These are phyloP conservation scores for Picocystis salinarum DNA, from an alignment of 139 green algal genomes.

Conservation along the genomic window DNA sequence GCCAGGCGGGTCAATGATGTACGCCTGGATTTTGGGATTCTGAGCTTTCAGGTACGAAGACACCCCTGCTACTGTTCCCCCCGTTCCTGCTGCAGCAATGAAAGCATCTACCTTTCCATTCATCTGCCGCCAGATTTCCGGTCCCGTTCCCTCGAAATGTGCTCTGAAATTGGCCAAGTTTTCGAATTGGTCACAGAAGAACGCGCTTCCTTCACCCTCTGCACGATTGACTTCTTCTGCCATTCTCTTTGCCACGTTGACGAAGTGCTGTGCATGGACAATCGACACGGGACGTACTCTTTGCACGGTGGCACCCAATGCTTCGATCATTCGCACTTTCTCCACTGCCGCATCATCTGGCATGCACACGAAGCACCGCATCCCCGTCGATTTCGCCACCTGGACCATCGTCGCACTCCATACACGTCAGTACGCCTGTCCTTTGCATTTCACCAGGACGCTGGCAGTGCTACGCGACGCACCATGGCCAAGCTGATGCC, in stretches of 20 bases:
- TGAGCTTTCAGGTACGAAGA: slow-evolving; percentile 37
- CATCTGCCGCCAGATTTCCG: slow-evolving; percentile 73
- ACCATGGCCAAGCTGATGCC: slow-evolving; percentile 63
- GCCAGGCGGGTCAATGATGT: slow-evolving; percentile 71
- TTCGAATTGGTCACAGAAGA: slow-evolving; percentile 95
- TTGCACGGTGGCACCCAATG: slow-evolving; percentile 49
- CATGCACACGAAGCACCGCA: slow-evolving; percentile 62
- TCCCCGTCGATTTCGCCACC: too few species aligned
- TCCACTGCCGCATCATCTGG: slow-evolving; percentile 77
- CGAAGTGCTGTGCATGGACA: slow-evolving; percentile 74
- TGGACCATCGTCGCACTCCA: too few species aligned
- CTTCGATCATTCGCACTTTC: slow-evolving; percentile 51
- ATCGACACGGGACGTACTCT: slow-evolving; percentile 79
- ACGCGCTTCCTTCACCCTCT: slow-evolving; percentile 7
- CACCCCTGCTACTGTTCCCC: slow-evolving; percentile 81
- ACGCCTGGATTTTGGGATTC: slow-evolving; percentile 20
- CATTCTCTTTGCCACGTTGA: slow-evolving; percentile 45
- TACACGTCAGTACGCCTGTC: too few species aligned
- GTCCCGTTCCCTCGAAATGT: slow-evolving; percentile 33
- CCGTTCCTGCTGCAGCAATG: slow-evolving; percentile 76
- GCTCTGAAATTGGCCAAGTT: slow-evolving; percentile 67
- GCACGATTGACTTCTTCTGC: slow-evolving; percentile 8
- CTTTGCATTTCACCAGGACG: background rate
- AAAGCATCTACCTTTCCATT: slow-evolving; percentile 62
- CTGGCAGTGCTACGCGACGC: slow-evolving; percentile 3